Base-by-base conservation (phyloP, 441 rosid species). In the Pelargonium myrrhifolium region DNA sequence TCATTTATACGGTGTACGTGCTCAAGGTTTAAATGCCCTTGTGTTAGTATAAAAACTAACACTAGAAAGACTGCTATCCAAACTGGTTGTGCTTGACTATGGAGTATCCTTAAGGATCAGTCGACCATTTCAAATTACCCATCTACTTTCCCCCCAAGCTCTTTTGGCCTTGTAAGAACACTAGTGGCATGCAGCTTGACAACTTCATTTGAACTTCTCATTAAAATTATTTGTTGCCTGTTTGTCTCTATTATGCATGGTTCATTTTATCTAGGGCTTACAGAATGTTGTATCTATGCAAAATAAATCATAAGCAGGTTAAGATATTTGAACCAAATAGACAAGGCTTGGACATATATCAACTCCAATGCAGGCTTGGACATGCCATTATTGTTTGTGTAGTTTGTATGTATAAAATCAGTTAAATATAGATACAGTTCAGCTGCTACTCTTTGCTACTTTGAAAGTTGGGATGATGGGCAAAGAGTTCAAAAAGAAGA, bases 321-420 rank as follows among this genome's bases (percentile, higher is more conserved):
- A 87, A 81, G 76, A 83, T 90, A 64, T 79, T 76, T 42, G 79
- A 77, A 68, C 77, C 79, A 9, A 80, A 72, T 67, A 39, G 69
- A 24, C 76, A 71, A 62, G 66, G 68, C 20, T 66, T 79, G 59
- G 79, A 82, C 53, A 31, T n/a, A n/a, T 43, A 35, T 75, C 82
- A 81, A 69, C 86, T 88, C 66, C 82, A 65, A 45, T 88, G 93
- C 81, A 82, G 68, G 66, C 82, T 90, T n/a, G n/a, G n/a, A n/a
- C n/a, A n/a, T n/a, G n/a, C n/a, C n/a, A n/a, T n/a, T n/a, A n/a
- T n/a, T n/a, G n/a, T n/a, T n/a, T n/a, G n/a, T n/a, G n/a, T n/a
- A n/a, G n/a, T n/a, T n/a, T n/a, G n/a, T n/a, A n/a, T n/a, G n/a
- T n/a, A n/a, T n/a, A n/a, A n/a, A n/a, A n/a, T n/a, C n/a, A n/a